A percentile compares a stretch with the other conserved stretches of the same genome.
These are phyloP conservation scores for Oryza brachyantha DNA, from an alignment of 176 grass and related monocot species.

Conservation along the genomic window DNA sequence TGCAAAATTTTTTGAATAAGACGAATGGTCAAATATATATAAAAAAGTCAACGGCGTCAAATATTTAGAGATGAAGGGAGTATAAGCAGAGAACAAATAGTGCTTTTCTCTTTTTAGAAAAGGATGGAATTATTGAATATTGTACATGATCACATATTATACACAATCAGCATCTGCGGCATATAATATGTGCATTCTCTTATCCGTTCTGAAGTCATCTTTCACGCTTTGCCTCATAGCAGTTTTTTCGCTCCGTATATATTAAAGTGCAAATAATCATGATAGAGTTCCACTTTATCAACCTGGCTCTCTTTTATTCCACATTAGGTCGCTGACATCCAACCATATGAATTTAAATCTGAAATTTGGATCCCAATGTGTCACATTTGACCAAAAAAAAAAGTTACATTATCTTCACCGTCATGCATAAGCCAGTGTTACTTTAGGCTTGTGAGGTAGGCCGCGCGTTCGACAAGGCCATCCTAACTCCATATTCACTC, in stretches of 20 bases:
- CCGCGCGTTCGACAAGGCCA: too few relatives aligned
- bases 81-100: not conserved
- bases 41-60: too few relatives aligned
- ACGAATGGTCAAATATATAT: too few relatives aligned
- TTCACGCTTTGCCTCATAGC: not conserved
- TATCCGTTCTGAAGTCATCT: slow-evolving; percentile 18
- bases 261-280: not conserved
- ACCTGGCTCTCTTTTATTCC: not conserved
- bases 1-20: too few relatives aligned
- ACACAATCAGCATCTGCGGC: not conserved
- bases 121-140: not conserved
- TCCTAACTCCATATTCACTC: too few relatives aligned
- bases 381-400: not conserved
- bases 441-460: too few relatives aligned
- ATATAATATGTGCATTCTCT: not conserved
- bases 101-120: not conserved
- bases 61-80: too few relatives aligned
- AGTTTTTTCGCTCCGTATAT: not conserved
- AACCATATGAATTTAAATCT: not conserved
- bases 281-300: not conserved
- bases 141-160: not conserved
- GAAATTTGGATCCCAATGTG: not conserved
- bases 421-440: too few relatives aligned
- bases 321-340: not conserved
- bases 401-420: not conserved